These are phyloP conservation scores for Celoporthe dispersa DNA, from an alignment of 2,329 filamentous ascomycete species.

Conservation along the genomic window DNA sequence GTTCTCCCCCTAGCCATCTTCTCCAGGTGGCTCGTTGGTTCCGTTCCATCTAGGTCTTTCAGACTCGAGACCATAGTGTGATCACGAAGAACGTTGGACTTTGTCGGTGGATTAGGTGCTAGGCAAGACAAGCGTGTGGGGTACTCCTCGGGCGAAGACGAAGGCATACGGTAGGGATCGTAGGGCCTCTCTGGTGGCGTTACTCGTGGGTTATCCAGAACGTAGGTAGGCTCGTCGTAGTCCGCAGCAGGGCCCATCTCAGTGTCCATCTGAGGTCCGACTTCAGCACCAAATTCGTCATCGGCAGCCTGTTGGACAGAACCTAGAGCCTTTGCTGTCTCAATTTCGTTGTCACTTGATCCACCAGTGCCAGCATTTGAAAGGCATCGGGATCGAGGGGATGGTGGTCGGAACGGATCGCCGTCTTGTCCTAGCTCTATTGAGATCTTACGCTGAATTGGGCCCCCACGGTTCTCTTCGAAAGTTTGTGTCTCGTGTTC, in stretches of 20 bases:
- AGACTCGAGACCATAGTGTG: no score
- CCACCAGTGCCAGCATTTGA: neutral
- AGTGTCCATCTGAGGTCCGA: neutral
- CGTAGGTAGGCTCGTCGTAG: neutral
- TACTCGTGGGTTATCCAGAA: neutral
- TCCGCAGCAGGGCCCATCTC: neutral
- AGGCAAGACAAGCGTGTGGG: neutral
- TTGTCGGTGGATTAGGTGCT: neutral
- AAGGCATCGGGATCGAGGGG: neutral
- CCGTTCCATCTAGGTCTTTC: neutral
- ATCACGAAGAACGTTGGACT: neutral
- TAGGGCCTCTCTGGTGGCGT: neutral
- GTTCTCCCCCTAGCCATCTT: neutral
- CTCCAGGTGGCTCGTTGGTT: neutral
- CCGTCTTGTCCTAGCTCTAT: conserved; percentile 22
- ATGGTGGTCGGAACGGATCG: conserved; percentile 1
- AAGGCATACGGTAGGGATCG: conserved; percentile 20
- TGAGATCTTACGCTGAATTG: neutral
- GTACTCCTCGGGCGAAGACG: conserved; percentile 17
- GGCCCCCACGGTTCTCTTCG: neutral
- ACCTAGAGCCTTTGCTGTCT: neutral
- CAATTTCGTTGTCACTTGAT: neutral
- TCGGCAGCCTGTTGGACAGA: neutral
- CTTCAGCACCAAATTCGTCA: neutral
- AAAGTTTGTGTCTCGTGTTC: neutral